Evolutionary conservation across 2,329 filamentous ascomycete genomes (phyloP).

Genomic region (Colletotrichum musicola): DNA sequence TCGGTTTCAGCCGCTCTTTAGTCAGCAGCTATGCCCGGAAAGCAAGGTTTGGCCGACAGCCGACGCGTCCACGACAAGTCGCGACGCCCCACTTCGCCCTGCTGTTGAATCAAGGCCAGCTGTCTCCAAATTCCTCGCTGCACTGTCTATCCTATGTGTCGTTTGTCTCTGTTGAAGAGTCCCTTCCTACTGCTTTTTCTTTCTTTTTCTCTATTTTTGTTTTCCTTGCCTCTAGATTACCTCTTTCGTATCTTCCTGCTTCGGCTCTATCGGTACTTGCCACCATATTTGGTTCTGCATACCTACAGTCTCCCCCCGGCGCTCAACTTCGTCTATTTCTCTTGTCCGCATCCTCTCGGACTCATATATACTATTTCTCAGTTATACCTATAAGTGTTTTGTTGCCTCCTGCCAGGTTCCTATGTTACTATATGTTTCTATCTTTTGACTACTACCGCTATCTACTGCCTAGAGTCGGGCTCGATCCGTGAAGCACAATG

Average conservation of each 20-base stretch:
- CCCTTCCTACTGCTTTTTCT: background rate
- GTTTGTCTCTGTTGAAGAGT: constrained; percentile 18
- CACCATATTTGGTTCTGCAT: constrained; percentile 21
- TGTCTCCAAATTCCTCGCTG: constrained; percentile 10
- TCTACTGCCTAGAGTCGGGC: background rate
- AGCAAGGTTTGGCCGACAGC: constrained; percentile 40
- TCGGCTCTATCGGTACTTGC: background rate
- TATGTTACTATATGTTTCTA: constrained; percentile 21
- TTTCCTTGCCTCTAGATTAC: background rate
- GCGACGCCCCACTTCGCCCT: constrained; percentile 30
- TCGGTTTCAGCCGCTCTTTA: no score
- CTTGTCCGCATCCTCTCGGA: constrained; percentile 26
- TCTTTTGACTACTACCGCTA: constrained; percentile 18
- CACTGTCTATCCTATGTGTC: constrained; percentile 13
- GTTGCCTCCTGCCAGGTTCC: constrained; percentile 22
- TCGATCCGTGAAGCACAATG: constrained; percentile 1
- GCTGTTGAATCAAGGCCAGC: constrained; percentile 24
- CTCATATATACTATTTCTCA: constrained; percentile 11
- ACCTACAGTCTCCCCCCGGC: constrained; percentile 25
- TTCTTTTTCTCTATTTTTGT: background rate
- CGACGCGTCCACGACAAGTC: constrained; percentile 10
- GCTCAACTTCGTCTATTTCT: constrained; percentile 18
- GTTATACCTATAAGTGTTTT: constrained; percentile 11
- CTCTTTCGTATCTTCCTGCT: constrained; percentile 20
- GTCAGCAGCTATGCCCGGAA: no score